Percentiles rank a stretch among this genome's conserved stretches.
phyloP scores from a whole-genome alignment of 805 yeast genomes.

The Ogataea salicorniae region DNA sequence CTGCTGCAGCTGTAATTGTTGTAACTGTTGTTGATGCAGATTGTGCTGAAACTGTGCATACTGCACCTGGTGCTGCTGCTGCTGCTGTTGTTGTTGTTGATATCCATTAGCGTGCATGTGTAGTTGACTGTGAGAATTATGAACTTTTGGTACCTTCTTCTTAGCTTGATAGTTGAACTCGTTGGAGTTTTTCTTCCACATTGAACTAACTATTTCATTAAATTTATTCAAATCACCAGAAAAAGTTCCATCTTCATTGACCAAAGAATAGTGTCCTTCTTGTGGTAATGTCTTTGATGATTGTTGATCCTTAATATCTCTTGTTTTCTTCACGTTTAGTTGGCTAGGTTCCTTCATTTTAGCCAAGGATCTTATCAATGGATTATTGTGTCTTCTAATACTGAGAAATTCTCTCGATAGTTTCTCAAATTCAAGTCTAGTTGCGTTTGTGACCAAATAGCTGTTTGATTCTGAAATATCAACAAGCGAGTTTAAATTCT shows the following conservation, averaged over 20 bases:
- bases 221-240: constrained; percentile 9
- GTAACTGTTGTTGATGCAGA: background rate
- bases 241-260: background rate
- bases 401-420: constrained; percentile 68
- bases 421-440: constrained; percentile 73
- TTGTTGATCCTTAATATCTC: constrained; percentile 2
- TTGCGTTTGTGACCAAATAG: constrained; percentile 32
- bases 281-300: background rate
- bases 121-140: background rate
- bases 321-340: constrained; percentile 6
- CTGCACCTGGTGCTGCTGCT: background rate
- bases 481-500: constrained; percentile 51
- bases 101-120: background rate
- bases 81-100: constrained; percentile 4
- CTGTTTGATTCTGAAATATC: constrained; percentile 39
- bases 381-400: constrained; percentile 65
- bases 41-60: background rate
- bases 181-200: constrained; percentile 17
- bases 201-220: constrained; percentile 7
- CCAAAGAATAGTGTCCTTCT: background rate
- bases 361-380: constrained; percentile 57
- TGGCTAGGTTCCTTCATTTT: constrained; percentile 34
- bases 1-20: background rate
- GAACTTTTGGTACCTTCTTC: background rate
- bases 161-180: constrained; percentile 8